Percentiles rank a stretch among this genome's conserved stretches.
phyloP scores from a whole-genome alignment of 2,329 filamentous ascomycete genomes.

The Neopestalotiopsis sp. region DNA sequence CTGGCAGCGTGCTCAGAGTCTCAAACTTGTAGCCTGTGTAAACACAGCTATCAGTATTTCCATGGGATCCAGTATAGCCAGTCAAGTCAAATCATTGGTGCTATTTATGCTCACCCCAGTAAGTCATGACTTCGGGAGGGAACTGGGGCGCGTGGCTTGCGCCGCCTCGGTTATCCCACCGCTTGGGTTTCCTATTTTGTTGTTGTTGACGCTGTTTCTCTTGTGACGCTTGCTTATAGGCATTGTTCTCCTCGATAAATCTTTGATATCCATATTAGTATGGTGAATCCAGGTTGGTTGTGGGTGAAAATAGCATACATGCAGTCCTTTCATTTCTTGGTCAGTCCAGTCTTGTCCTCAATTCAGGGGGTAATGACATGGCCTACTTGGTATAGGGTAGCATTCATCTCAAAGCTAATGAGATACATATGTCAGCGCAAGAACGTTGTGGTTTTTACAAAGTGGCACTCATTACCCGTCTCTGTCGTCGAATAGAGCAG shows the following conservation, averaged over 20 bases:
- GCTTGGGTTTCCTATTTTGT: slow-evolving; percentile 52
- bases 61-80: no score
- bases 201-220: slow-evolving; percentile 61
- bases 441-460: background rate
- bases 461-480: slow-evolving; percentile 65
- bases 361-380: slow-evolving; percentile 15
- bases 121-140: slow-evolving; percentile 84
- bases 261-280: slow-evolving; percentile 46
- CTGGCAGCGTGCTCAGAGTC: slow-evolving; percentile 77
- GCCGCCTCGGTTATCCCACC: slow-evolving; percentile 20
- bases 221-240: slow-evolving; percentile 69
- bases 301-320: slow-evolving; percentile 47
- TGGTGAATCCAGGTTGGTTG: background rate
- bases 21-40: slow-evolving; percentile 92
- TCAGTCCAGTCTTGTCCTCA: slow-evolving; percentile 24
- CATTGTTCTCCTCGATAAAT: slow-evolving; percentile 92
- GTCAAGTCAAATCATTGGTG: no score
- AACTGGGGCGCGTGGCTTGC: slow-evolving; percentile 34
- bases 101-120: slow-evolving; percentile 70
- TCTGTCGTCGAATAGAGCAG: slow-evolving; percentile 78
- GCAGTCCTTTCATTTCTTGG: slow-evolving; percentile 48
- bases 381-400: slow-evolving; percentile 83
- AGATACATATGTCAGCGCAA: background rate
- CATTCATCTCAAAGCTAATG: slow-evolving; percentile 90
- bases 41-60: slow-evolving; percentile 9